phyloP scores from a whole-genome alignment of 2,329 filamentous ascomycete genomes.

The Epichloe sylvatica region DNA sequence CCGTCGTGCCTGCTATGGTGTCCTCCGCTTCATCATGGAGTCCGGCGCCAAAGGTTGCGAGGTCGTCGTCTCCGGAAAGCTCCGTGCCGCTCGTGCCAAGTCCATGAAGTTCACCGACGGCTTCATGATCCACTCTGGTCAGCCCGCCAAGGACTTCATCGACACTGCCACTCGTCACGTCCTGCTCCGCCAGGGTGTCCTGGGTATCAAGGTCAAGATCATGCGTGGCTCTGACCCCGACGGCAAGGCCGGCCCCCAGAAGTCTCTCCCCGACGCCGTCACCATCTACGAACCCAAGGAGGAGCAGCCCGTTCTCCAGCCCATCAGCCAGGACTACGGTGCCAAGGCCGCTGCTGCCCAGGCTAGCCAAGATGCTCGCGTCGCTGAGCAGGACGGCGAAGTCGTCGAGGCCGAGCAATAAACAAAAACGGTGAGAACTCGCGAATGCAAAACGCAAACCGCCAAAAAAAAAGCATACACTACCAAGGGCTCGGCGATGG shows the following conservation, averaged over 20 bases:
- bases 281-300: slow-evolving; percentile 99
- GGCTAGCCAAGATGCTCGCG: slow-evolving; percentile 47
- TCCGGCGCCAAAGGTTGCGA: slow-evolving; percentile 98
- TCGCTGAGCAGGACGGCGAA: slow-evolving; percentile 44
- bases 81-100: slow-evolving; percentile 97
- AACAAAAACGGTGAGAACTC: slow-evolving; percentile 18
- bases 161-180: slow-evolving; percentile 98
- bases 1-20: slow-evolving; percentile 98
- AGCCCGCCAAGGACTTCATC: slow-evolving; percentile 99
- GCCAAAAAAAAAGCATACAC: neutral
- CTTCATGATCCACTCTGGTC: slow-evolving; percentile 99
- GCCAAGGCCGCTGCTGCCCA: slow-evolving; percentile 69
- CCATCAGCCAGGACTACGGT: slow-evolving; percentile 96
- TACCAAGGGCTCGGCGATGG: slow-evolving; percentile 10
- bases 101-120: slow-evolving; percentile 99
- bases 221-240: slow-evolving; percentile 99
- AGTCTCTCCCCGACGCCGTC: slow-evolving; percentile 94
- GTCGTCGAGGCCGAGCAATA: slow-evolving; percentile 32
- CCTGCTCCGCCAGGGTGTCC: slow-evolving; percentile 97
- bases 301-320: slow-evolving; percentile 88
- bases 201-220: slow-evolving; percentile 99
- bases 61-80: slow-evolving; percentile 98
- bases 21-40: slow-evolving; percentile 99
- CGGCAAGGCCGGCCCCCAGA: slow-evolving; percentile 95
- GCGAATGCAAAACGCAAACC: neutral